Evolutionary conservation across 768 basidiomycete species (phyloP).

Genomic region (Tricholoma bakamatsutake): DNA sequence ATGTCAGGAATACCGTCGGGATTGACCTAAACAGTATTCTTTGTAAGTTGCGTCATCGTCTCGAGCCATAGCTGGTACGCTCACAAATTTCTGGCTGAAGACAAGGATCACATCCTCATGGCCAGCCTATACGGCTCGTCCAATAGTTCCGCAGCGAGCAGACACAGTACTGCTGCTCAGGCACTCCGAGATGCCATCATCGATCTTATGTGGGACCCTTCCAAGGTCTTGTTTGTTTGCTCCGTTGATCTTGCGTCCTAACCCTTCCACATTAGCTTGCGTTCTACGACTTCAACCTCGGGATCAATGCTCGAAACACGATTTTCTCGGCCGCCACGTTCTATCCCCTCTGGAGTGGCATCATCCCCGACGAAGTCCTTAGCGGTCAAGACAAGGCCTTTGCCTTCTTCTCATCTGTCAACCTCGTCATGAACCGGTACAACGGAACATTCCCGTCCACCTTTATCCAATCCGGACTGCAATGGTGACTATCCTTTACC

Average conservation of each 20-base stretch:
- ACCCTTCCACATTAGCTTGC: slow-evolving; percentile 41
- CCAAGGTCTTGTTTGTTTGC: slow-evolving; percentile 34
- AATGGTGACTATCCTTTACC: slow-evolving; percentile 54
- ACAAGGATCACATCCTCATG: slow-evolving; percentile 56
- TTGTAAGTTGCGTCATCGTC: slow-evolving; percentile 44
- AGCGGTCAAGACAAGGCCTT: slow-evolving; percentile 54
- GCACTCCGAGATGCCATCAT: slow-evolving; percentile 64
- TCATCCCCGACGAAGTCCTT: slow-evolving; percentile 69
- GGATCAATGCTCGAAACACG: slow-evolving; percentile 53
- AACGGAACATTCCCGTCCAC: slow-evolving; percentile 84
- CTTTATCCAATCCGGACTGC: slow-evolving; percentile 70
- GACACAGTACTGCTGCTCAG: slow-evolving; percentile 53
- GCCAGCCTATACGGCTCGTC: slow-evolving; percentile 53
- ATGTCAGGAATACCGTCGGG: slow-evolving; percentile 63
- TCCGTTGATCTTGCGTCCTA: background rate
- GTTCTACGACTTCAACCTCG: slow-evolving; percentile 88
- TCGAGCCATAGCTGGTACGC: background rate
- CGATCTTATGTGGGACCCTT: slow-evolving; percentile 81
- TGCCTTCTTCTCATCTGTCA: slow-evolving; percentile 64
- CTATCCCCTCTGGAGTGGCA: slow-evolving; percentile 85
- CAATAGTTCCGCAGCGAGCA: slow-evolving; percentile 35
- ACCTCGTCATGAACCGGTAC: slow-evolving; percentile 78
- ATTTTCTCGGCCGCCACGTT: slow-evolving; percentile 73
- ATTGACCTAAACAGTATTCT: slow-evolving; percentile 83
- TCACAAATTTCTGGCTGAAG: slow-evolving; percentile 26